A percentile compares a stretch with the other conserved stretches of the same genome.
Conservation (phyloP, 306 rosid species). For the Inga oerstediana region DNA sequence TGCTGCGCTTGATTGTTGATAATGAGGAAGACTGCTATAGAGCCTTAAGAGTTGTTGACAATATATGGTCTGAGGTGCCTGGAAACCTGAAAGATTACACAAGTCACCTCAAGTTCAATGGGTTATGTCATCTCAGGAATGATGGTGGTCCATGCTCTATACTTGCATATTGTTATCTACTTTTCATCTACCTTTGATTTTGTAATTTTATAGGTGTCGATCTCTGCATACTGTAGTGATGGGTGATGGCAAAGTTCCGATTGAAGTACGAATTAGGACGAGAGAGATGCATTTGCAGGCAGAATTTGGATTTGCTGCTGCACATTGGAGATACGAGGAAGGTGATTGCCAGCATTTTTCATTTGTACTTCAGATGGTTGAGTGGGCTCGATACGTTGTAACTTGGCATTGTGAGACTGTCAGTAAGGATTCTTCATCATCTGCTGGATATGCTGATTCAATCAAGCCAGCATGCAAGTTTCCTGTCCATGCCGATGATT, state of each 20-base stretch:
- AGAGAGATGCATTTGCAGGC: slow-evolving; percentile 74
- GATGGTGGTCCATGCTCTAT: neutral
- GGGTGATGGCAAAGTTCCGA: slow-evolving; percentile 73
- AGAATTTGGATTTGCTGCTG: slow-evolving; percentile 87
- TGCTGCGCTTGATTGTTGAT: slow-evolving; percentile 89
- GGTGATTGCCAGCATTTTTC: slow-evolving; percentile 86
- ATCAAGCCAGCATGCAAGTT: no score
- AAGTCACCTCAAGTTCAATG: slow-evolving; percentile 74
- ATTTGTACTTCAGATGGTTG: slow-evolving; percentile 97
- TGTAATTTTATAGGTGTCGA: slow-evolving; percentile 60
- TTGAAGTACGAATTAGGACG: slow-evolving; percentile 94
- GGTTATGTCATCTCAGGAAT: slow-evolving; percentile 52
- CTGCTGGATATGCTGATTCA: no score
- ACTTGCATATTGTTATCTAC: slow-evolving; percentile 4
- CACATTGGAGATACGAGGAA: slow-evolving; percentile 99
- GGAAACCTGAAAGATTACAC: slow-evolving; percentile 95
- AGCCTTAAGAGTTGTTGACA: slow-evolving; percentile 73
- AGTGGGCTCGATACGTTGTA: slow-evolving; percentile 99
- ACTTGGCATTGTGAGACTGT: slow-evolving; percentile 97
- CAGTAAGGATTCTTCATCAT: slow-evolving; percentile 51
- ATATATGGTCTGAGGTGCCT: slow-evolving; percentile 79
- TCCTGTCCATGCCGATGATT: no score
- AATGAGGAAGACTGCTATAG: slow-evolving; percentile 87
- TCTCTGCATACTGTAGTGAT: slow-evolving; percentile 93
- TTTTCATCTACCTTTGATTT: slow-evolving; percentile 32